A percentile compares a stretch with the other conserved stretches of the same genome.
phyloP scores from a whole-genome alignment of 495 filamentous ascomycete species.

The Bacidia gigantensis region DNA sequence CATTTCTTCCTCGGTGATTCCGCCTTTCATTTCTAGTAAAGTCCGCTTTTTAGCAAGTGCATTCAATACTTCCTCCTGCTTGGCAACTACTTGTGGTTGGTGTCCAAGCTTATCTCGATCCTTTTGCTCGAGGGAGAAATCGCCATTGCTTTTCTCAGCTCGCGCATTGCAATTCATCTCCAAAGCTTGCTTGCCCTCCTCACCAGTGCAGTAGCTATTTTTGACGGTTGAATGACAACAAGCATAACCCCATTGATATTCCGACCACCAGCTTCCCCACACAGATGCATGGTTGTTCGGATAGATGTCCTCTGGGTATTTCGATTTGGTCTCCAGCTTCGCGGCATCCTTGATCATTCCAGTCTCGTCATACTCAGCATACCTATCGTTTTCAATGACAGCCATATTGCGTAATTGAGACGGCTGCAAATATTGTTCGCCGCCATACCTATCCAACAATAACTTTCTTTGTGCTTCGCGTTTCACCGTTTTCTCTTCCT shows the following conservation, averaged over 20 bases:
- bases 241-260: slow-evolving; percentile 93
- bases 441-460: slow-evolving; percentile 77
- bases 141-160: slow-evolving; percentile 32
- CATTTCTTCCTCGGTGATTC: slow-evolving; percentile 66
- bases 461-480: slow-evolving; percentile 52
- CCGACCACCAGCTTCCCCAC: slow-evolving; percentile 96
- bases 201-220: slow-evolving; percentile 95
- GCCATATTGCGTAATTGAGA: slow-evolving; percentile 48
- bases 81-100: slow-evolving; percentile 4
- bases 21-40: slow-evolving; percentile 58
- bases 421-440: slow-evolving; percentile 48
- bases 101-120: slow-evolving; percentile 16
- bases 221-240: slow-evolving; percentile 89
- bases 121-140: slow-evolving; percentile 18
- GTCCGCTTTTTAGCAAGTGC: slow-evolving; percentile 34
- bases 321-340: slow-evolving; percentile 61
- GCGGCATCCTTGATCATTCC: slow-evolving; percentile 82
- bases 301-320: slow-evolving; percentile 79
- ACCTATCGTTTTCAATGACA: slow-evolving; percentile 71
- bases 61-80: slow-evolving; percentile 8
- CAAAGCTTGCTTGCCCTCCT: slow-evolving; percentile 62
- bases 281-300: slow-evolving; percentile 84
- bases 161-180: slow-evolving; percentile 49
- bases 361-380: slow-evolving; percentile 85
- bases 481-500: slow-evolving; percentile 54